phyloP scores from a whole-genome alignment of 306 rosid species.

The Lathyrus oleraceus region DNA sequence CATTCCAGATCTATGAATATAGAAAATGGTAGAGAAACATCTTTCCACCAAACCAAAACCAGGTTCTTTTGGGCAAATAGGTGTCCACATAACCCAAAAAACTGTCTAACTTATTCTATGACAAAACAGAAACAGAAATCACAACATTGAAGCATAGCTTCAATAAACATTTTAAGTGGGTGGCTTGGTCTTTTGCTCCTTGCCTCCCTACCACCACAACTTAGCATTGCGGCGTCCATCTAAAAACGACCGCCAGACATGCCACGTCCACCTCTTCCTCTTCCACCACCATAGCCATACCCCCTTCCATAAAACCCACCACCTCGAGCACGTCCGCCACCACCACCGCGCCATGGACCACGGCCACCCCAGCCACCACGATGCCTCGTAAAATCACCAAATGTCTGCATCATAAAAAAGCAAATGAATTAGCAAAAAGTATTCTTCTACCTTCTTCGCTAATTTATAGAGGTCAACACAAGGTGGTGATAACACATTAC shows the following conservation, averaged over 20 bases:
- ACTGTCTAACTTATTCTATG: constrained; percentile 35
- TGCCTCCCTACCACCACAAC: constrained; percentile 31
- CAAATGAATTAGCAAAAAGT: background rate
- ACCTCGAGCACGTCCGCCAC: constrained; percentile 53
- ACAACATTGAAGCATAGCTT: constrained; percentile 31
- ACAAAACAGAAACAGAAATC: constrained; percentile 29
- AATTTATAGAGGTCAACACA: background rate
- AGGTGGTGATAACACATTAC: constrained; percentile 33
- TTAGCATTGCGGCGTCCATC: constrained; percentile 22
- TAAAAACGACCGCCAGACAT: constrained; percentile 32
- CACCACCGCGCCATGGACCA: constrained; percentile 39
- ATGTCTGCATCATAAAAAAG: constrained; percentile 48
- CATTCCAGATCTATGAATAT: constrained; percentile 18
- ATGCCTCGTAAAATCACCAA: constrained; percentile 49
- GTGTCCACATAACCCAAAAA: constrained; percentile 22
- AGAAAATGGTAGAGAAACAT: constrained; percentile 16
- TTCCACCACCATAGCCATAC: constrained; percentile 55
- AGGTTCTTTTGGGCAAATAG: constrained; percentile 25
- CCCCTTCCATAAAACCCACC: constrained; percentile 59
- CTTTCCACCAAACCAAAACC: constrained; percentile 23
- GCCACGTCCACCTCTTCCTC: constrained; percentile 61
- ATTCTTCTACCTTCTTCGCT: background rate
- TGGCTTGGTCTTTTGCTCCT: constrained; percentile 30
- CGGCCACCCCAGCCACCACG: constrained; percentile 58
- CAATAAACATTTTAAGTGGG: constrained; percentile 29